A percentile compares a stretch with the other conserved stretches of the same genome.
phyloP scores from a whole-genome alignment of 2,329 filamentous ascomycete species.

The Mollisia scopiformis region DNA sequence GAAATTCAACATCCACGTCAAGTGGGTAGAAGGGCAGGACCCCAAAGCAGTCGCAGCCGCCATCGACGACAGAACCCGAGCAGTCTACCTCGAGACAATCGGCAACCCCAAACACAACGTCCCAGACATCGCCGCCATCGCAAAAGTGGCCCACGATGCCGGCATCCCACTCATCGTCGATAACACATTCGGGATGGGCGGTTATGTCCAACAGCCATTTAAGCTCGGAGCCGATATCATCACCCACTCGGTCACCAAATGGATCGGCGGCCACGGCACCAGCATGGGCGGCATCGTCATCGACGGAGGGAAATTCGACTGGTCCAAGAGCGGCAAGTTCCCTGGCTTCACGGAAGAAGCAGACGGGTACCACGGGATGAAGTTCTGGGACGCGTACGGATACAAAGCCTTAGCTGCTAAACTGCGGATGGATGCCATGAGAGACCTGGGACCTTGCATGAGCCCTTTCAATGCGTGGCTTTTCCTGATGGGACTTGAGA shows the following conservation, averaged over 20 bases:
- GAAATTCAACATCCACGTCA: constrained; percentile 64
- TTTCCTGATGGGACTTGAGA: constrained; percentile 65
- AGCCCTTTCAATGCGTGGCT: constrained; percentile 73
- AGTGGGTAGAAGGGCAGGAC: constrained; percentile 64
- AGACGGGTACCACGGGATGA: constrained; percentile 67
- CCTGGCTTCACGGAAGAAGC: constrained; percentile 66
- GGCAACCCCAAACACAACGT: constrained; percentile 71
- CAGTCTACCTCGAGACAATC: constrained; percentile 69
- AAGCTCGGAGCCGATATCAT: constrained; percentile 68
- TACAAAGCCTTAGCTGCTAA: constrained; percentile 64
- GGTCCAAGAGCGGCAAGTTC: constrained; percentile 68
- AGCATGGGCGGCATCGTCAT: constrained; percentile 67
- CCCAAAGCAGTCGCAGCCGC: constrained; percentile 59
- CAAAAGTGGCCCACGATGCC: constrained; percentile 62
- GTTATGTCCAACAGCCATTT: constrained; percentile 64
- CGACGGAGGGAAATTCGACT: constrained; percentile 70
- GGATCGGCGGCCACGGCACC: constrained; percentile 72
- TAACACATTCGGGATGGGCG: constrained; percentile 70
- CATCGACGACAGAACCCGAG: constrained; percentile 68
- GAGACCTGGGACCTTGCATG: constrained; percentile 64
- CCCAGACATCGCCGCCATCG: constrained; percentile 67
- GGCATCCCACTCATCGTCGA: constrained; percentile 56
- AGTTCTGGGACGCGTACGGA: constrained; percentile 71
- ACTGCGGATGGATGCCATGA: constrained; percentile 67
- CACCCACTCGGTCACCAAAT: constrained; percentile 64